Conservation (phyloP, 306 rosid genomes). For the Luffa aegyptiaca region DNA sequence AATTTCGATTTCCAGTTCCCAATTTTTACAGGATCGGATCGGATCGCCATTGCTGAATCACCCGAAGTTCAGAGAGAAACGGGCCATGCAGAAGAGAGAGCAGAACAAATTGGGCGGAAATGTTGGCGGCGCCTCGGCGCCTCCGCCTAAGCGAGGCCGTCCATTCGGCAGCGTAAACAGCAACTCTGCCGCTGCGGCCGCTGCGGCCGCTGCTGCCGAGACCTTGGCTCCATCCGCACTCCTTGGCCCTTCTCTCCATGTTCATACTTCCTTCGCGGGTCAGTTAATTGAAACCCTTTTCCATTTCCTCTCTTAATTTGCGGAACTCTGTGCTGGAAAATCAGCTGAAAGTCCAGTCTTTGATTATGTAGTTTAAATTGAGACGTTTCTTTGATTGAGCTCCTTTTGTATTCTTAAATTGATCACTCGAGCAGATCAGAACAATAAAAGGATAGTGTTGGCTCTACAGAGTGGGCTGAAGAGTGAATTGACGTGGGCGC, state of each 20-base stretch:
- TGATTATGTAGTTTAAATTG: neutral
- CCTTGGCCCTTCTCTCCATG: slow-evolving; percentile 91
- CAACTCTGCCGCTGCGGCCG: slow-evolving; percentile 46
- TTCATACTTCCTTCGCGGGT: slow-evolving; percentile 90
- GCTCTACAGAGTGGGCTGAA: slow-evolving; percentile 96
- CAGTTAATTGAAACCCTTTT: slow-evolving; percentile 13
- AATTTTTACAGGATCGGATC: neutral
- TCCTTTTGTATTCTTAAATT: neutral
- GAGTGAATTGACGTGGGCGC: slow-evolving; percentile 95
- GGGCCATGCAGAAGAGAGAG: slow-evolving; percentile 89
- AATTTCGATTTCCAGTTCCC: neutral
- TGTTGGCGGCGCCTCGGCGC: slow-evolving; percentile 51
- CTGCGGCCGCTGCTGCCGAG: slow-evolving; percentile 50
- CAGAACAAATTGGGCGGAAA: slow-evolving; percentile 58
- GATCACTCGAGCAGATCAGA: slow-evolving; percentile 52
- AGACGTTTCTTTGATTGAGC: neutral
- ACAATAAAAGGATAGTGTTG: slow-evolving; percentile 81
- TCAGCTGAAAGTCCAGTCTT: neutral
- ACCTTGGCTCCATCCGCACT: slow-evolving; percentile 65
- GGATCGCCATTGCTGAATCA: slow-evolving; percentile 4
- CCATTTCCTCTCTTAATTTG: neutral
- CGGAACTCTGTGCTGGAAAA: neutral
- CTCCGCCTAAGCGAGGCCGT: slow-evolving; percentile 85
- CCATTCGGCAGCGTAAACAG: slow-evolving; percentile 75
- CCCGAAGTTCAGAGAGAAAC: neutral